Evolutionary conservation across 306 rosid genomes (phyloP).

Genomic region (Vigna radiata): DNA sequence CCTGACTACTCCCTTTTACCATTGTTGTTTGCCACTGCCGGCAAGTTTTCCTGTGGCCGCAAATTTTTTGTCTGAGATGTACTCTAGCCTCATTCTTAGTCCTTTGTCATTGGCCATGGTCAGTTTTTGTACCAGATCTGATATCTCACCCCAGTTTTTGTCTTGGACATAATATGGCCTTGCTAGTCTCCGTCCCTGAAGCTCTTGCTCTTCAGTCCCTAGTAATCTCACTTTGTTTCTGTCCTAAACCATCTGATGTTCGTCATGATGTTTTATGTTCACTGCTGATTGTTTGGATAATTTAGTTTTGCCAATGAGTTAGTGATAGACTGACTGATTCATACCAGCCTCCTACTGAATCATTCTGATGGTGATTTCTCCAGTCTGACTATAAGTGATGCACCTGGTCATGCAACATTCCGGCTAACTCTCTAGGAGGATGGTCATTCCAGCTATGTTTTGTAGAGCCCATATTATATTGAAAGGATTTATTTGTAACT

Average conservation of each 20-base stretch:
- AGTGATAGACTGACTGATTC: not conserved
- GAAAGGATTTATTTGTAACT: not conserved
- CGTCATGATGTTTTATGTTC: not conserved
- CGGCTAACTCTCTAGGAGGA: not conserved
- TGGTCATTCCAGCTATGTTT: not conserved
- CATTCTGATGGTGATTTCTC: conserved; percentile 2
- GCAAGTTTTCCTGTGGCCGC: not conserved
- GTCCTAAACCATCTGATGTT: not conserved
- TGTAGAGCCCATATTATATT: not conserved
- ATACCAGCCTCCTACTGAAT: not conserved
- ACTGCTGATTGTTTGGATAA: not conserved
- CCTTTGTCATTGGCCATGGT: not conserved
- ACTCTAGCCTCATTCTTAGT: not conserved
- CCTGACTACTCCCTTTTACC: not conserved
- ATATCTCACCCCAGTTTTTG: not conserved
- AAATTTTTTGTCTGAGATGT: not conserved
- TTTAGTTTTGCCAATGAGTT: not conserved
- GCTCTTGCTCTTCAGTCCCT: not conserved
- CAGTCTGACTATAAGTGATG: not conserved
- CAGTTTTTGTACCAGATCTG: not conserved
- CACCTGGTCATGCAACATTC: not conserved
- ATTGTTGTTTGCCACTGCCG: not conserved
- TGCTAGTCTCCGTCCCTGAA: conserved; percentile 3
- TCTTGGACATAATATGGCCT: not conserved
- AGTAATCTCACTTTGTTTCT: not conserved